Evolutionary conservation across 176 grass and related monocot species (phyloP).

Genomic region (Oropetium thomaeum): DNA sequence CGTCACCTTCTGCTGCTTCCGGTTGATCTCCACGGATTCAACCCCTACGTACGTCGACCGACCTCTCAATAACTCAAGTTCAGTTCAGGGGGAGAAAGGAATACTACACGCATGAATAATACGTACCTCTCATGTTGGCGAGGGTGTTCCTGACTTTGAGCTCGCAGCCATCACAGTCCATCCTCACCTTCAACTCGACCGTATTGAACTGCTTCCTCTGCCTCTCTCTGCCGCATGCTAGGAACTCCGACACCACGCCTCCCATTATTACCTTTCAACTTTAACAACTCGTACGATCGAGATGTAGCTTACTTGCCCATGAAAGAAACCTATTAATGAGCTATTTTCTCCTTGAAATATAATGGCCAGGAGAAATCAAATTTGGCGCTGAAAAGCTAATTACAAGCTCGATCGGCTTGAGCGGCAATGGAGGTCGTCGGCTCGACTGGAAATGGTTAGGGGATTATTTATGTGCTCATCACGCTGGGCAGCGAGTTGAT

Average conservation of each 20-base stretch:
- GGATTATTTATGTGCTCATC: background rate
- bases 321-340: no score
- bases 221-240: slow-evolving; percentile 23
- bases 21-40: slow-evolving; percentile 81
- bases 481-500: background rate
- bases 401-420: background rate
- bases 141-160: slow-evolving; percentile 76
- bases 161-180: slow-evolving; percentile 94
- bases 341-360: no score
- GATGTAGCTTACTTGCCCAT: no score
- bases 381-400: background rate
- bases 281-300: no score
- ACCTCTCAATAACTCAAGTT: no score
- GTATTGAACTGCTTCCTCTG: slow-evolving; percentile 76
- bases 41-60: slow-evolving; percentile 45
- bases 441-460: background rate
- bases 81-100: no score
- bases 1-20: slow-evolving; percentile 86
- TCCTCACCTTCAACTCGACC: slow-evolving; percentile 83
- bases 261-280: no score
- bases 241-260: slow-evolving; percentile 47
- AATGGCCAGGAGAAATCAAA: no score
- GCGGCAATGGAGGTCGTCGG: background rate
- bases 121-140: slow-evolving; percentile 66
- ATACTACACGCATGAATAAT: no score